Conservation (phyloP, 1,284 basidiomycete species). For the Stygiomarasmius scandens region DNA sequence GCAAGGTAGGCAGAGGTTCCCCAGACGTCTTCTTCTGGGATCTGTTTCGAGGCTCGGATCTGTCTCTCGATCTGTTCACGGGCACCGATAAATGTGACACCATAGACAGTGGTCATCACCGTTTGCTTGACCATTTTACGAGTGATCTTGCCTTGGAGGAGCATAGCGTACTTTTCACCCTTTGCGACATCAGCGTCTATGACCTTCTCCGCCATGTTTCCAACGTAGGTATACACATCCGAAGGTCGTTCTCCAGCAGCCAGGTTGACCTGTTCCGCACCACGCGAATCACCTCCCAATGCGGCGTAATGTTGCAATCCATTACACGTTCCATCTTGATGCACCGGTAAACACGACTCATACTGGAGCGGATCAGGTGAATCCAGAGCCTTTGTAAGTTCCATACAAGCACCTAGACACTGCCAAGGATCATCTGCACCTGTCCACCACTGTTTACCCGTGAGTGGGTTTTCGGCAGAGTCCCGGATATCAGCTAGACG, state of each 20-base stretch:
- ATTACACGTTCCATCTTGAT: constrained; percentile 99
- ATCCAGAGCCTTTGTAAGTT: constrained; percentile 79
- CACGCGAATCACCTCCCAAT: constrained; percentile 89
- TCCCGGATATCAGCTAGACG: constrained; percentile 83
- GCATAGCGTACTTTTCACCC: constrained; percentile 59
- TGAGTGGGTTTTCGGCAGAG: constrained; percentile 83
- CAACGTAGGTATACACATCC: constrained; percentile 97
- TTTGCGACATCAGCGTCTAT: constrained; percentile 47
- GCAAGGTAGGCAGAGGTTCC: constrained; percentile 82
- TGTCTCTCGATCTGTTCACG: constrained; percentile 95
- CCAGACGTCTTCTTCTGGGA: constrained; percentile 79
- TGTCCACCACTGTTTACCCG: constrained; percentile 86
- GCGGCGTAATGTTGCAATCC: constrained; percentile 99
- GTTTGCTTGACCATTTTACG: constrained; percentile 99
- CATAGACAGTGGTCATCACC: constrained; percentile 99
- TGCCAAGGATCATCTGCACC: constrained; percentile 97
- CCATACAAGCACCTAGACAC: constrained; percentile 90
- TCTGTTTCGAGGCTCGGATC: constrained; percentile 76
- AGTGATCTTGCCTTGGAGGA: constrained; percentile 82
- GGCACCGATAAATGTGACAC: constrained; percentile 95
- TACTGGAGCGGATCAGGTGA: constrained; percentile 75
- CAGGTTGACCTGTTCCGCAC: constrained; percentile 94
- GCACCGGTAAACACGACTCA: constrained; percentile 83
- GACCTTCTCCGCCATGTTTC: constrained; percentile 70
- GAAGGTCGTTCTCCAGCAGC: constrained; percentile 85